These are phyloP conservation scores for Xylaria curta DNA, from an alignment of 495 filamentous ascomycete species.

Conservation along the genomic window DNA sequence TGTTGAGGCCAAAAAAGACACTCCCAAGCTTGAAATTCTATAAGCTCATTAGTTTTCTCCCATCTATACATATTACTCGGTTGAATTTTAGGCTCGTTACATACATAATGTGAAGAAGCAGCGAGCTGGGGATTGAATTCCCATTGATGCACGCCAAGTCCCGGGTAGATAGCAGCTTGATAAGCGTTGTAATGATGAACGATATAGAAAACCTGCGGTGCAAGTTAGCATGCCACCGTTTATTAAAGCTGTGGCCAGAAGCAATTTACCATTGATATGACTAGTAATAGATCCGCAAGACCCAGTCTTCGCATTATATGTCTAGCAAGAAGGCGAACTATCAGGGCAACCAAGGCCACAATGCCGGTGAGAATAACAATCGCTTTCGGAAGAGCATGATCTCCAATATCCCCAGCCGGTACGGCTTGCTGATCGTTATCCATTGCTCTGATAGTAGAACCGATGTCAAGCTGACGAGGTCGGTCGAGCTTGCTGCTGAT, in stretches of 20 bases:
- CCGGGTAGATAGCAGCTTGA: constrained; percentile 13
- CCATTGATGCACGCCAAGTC: constrained; percentile 23
- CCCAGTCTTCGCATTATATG: constrained; percentile 11
- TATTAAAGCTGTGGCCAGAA: neutral
- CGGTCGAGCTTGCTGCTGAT: constrained; percentile 11
- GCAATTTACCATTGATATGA: constrained; percentile 19
- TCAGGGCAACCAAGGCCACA: neutral
- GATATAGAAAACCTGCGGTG: constrained; percentile 11
- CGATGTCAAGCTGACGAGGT: constrained; percentile 1
- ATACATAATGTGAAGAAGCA: constrained; percentile 24
- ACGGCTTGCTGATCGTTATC: neutral
- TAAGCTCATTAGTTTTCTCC: neutral
- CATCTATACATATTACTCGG: neutral
- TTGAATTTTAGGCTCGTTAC: neutral
- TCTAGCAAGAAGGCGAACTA: constrained; percentile 14
- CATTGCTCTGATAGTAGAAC: constrained; percentile 13
- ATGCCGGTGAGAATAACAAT: constrained; percentile 15
- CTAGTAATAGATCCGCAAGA: constrained; percentile 17
- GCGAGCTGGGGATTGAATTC: constrained; percentile 11
- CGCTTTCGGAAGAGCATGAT: constrained; percentile 15
- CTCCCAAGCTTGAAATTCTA: constrained; percentile 24
- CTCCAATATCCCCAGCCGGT: constrained; percentile 19
- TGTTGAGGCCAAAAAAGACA: constrained; percentile 33
- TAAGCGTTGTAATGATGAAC: constrained; percentile 19
- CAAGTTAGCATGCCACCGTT: neutral